Conservation (phyloP, 2,329 filamentous ascomycete genomes). For the Penicillium rolfsii region DNA sequence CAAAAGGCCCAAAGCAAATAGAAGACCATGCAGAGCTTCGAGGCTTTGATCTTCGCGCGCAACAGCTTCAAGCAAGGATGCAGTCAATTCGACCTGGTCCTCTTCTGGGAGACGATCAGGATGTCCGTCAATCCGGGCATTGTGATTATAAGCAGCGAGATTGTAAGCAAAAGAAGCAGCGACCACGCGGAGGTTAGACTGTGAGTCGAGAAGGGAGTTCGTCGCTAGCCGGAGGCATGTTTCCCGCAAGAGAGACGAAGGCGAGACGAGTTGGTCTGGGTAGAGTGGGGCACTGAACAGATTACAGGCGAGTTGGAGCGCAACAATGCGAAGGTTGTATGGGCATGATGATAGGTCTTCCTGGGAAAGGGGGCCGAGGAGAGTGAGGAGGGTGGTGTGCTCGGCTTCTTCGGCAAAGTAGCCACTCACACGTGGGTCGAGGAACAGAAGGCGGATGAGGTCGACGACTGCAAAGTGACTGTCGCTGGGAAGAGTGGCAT, state of each 20-base stretch:
- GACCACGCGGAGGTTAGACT: slow-evolving; percentile 76
- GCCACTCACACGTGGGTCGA: slow-evolving; percentile 76
- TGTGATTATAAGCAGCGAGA: slow-evolving; percentile 71
- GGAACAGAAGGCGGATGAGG: slow-evolving; percentile 74
- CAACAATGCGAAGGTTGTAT: slow-evolving; percentile 81
- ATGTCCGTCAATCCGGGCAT: slow-evolving; percentile 61
- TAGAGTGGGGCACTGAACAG: slow-evolving; percentile 79
- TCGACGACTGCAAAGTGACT: slow-evolving; percentile 82
- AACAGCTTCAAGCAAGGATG: slow-evolving; percentile 77
- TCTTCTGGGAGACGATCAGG: slow-evolving; percentile 65
- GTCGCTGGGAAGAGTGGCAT: slow-evolving; percentile 62
- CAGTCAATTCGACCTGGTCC: slow-evolving; percentile 79
- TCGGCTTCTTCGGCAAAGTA: slow-evolving; percentile 77
- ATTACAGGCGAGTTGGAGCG: slow-evolving; percentile 83
- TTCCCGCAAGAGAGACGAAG: slow-evolving; percentile 55
- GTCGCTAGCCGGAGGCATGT: slow-evolving; percentile 72
- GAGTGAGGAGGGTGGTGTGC: slow-evolving; percentile 63
- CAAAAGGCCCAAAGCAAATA: slow-evolving; percentile 76
- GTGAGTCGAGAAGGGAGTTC: slow-evolving; percentile 75
- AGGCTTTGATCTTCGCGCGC: slow-evolving; percentile 53
- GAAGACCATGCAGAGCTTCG: slow-evolving; percentile 75
- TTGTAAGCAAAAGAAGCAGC: slow-evolving; percentile 86
- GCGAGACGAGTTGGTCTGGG: slow-evolving; percentile 61
- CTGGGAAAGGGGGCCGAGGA: slow-evolving; percentile 54
- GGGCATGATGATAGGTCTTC: slow-evolving; percentile 63